phyloP scores from a whole-genome alignment of 805 yeast genomes.

The Schwanniomyces polymorphus region DNA sequence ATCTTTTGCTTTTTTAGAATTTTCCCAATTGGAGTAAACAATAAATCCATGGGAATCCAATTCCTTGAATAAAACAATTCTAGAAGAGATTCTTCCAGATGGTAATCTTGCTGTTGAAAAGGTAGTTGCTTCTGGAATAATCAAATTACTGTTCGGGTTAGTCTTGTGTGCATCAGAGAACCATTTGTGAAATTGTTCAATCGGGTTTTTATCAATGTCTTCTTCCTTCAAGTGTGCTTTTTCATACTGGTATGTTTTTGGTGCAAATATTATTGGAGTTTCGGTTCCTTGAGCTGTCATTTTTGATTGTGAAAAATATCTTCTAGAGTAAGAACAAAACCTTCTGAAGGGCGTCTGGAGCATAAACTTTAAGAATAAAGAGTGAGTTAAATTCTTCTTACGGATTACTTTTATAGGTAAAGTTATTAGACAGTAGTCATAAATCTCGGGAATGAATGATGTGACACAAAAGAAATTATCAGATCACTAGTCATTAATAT shows the following conservation, averaged over 20 bases:
- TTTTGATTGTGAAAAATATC: neutral
- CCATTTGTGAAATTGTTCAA: constrained; percentile 81
- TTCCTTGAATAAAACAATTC: constrained; percentile 87
- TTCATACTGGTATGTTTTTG: constrained; percentile 84
- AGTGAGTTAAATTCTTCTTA: too few species aligned
- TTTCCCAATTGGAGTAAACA: constrained; percentile 88
- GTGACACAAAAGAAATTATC: neutral
- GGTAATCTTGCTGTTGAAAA: constrained; percentile 90
- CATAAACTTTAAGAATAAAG: neutral
- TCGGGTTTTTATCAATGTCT: constrained; percentile 61
- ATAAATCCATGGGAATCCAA: constrained; percentile 82
- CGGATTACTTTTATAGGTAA: neutral
- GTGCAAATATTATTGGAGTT: constrained; percentile 61
- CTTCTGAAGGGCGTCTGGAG: neutral
- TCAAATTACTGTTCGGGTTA: constrained; percentile 42
- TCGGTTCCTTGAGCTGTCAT: constrained; percentile 11
- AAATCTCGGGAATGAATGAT: neutral
- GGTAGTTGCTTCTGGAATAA: constrained; percentile 78
- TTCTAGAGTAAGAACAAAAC: neutral
- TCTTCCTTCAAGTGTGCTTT: constrained; percentile 57
- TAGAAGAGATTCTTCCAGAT: constrained; percentile 82
- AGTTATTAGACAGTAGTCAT: neutral
- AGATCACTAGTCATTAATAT: neutral
- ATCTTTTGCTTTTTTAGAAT: constrained; percentile 79
- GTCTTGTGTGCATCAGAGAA: constrained; percentile 62